Conservation (phyloP, 2,329 filamentous ascomycete genomes). For the Gremmenia infestans region DNA sequence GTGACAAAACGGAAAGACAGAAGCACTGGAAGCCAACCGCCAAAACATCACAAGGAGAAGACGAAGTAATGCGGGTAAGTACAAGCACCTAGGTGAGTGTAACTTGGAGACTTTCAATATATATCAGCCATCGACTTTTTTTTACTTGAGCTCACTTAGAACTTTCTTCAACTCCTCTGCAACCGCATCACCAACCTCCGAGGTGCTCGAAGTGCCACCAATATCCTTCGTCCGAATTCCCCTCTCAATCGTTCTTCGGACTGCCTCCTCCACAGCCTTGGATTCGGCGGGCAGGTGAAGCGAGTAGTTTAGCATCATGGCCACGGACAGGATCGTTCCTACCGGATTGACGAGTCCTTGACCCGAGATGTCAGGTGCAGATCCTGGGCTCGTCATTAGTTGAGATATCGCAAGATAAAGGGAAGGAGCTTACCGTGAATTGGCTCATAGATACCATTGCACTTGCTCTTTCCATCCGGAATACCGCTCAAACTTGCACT, state of each 20-base stretch:
- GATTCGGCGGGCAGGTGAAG: slow-evolving; percentile 75
- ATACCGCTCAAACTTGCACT: slow-evolving; percentile 83
- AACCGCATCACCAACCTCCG: slow-evolving; percentile 78
- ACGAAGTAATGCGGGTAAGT: background rate
- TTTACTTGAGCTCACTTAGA: slow-evolving; percentile 37
- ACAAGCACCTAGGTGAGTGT: background rate
- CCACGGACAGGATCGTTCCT: slow-evolving; percentile 84
- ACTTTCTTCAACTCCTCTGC: slow-evolving; percentile 67
- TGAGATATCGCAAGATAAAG: background rate
- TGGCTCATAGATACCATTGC: slow-evolving; percentile 95
- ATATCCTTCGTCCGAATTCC: slow-evolving; percentile 81
- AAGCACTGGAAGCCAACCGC: no score
- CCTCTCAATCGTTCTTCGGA: slow-evolving; percentile 71
- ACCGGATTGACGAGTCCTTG: slow-evolving; percentile 89
- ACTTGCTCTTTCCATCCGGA: slow-evolving; percentile 76
- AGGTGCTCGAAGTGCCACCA: slow-evolving; percentile 68
- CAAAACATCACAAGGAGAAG: no score
- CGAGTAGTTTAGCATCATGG: slow-evolving; percentile 96
- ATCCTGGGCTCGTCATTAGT: slow-evolving; percentile 46
- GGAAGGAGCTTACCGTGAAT: slow-evolving; percentile 69
- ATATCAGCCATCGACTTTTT: background rate
- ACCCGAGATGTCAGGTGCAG: slow-evolving; percentile 88
- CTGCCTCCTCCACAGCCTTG: slow-evolving; percentile 73
- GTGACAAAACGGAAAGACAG: no score
- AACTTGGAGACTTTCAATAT: background rate